A percentile compares a stretch with the other conserved stretches of the same genome.
Conservation (phyloP, 352 stramenopile species). For the Pseudoperonospora humuli region DNA sequence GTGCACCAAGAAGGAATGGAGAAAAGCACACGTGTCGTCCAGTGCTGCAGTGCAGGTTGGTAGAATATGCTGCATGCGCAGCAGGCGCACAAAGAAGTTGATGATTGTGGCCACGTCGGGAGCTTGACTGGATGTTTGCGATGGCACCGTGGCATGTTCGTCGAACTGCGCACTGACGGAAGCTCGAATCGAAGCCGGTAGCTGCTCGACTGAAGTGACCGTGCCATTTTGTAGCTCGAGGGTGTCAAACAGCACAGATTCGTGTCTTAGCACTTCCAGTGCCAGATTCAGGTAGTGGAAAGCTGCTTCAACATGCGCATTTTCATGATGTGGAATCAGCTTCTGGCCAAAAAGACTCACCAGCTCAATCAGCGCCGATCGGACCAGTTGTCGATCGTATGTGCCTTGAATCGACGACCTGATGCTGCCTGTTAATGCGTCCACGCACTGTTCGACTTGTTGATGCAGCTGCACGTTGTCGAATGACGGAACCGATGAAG, state of each 20-base stretch:
- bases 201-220: slow-evolving; percentile 33
- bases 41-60: slow-evolving; percentile 25
- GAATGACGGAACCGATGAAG: too few species aligned
- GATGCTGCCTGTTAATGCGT: slow-evolving; percentile 22
- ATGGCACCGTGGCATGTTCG: too few species aligned
- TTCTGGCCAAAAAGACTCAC: slow-evolving; percentile 52
- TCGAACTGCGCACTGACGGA: slow-evolving; percentile 26
- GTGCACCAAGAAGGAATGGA: slow-evolving; percentile 55
- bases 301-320: slow-evolving; percentile 54
- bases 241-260: slow-evolving; percentile 46
- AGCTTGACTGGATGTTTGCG: too few species aligned
- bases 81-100: slow-evolving; percentile 55
- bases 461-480: too few species aligned
- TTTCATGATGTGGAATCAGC: slow-evolving; percentile 29
- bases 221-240: slow-evolving; percentile 48
- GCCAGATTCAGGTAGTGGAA: slow-evolving; percentile 66
- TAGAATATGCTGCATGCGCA: slow-evolving; percentile 40
- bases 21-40: too few species aligned
- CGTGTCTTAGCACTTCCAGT: slow-evolving; percentile 31
- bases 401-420: slow-evolving; percentile 37
- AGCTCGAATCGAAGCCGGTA: slow-evolving; percentile 34
- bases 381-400: slow-evolving; percentile 52
- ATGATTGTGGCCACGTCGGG: slow-evolving; percentile 22
- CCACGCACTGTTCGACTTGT: slow-evolving; percentile 17
- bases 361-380: slow-evolving; percentile 48